Evolutionary conservation across 108 stramenopile genomes (phyloP), one percentile per base, ranked within the genome.

Genomic region (Fistulifera pelliculosa): DNA sequence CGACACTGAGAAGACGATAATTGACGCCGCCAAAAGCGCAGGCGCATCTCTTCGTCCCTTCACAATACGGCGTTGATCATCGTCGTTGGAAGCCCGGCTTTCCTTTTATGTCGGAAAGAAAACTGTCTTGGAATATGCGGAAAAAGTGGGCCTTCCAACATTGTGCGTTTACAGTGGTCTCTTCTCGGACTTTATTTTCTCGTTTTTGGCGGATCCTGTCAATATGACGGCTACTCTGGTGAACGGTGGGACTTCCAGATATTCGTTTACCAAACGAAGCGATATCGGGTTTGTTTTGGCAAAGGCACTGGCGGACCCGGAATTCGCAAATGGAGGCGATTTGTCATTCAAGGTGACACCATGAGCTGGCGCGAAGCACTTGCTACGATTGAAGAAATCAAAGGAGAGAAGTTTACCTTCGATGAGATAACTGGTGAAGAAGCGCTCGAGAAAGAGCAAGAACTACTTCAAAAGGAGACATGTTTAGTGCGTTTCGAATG

Each of bases 31-130:
- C 43, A 64, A 64, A 40, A 27, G 11, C 1, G 44, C 44, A 2
- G 63, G 63, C 4, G 63, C 42, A 7, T 48, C 63, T 10, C 47
- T 64, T 47, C 28, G 63, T 64, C 6, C 56, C 63, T 27, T 64
- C 63, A 1, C 56, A 64, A 44, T 64, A 58, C 58, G 63, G 63
- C n/a, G 21, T 56, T 38, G 63, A 64, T 38, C 22, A 49, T 58
- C 56, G 57, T 27, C 56, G 56, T 15, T 64, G 31, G 63, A 38
- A 39, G 15, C 16, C 22, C 1, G 45, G 25, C 17, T 58, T 58
- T 64, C 63, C 63, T 7, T 35, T 64, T 38, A 31, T 13, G 31
- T 27, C 13, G 56, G 43, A 6, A 64, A 64, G 35, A 44, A 54
- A 25, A 27, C 14, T 21, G 47, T 64, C 28, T 24, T 64, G 27